Base-by-base conservation (phyloP, 768 basidiomycete genomes). In the Infundibulicybe gibba region DNA sequence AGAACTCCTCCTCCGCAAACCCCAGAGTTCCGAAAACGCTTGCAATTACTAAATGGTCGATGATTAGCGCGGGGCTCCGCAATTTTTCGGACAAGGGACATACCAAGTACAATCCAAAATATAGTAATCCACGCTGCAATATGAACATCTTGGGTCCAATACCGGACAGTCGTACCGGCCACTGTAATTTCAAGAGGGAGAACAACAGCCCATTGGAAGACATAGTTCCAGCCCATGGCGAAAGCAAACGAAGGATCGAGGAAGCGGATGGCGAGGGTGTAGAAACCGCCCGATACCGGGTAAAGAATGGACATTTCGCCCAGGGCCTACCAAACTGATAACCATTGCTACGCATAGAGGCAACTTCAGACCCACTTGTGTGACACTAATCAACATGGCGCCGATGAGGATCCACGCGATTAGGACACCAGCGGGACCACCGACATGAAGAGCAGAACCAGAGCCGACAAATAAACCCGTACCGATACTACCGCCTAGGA, bases 141-240 rank as follows among this genome's bases (percentile, higher is more conserved):
- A 6, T 70, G 68, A 13, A 69, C 58, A 40, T 66, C 56, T 42
- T 60, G 52, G 4, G 66, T 65, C 72, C 74, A 75, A n/a, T n/a
- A n/a, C n/a, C n/a, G n/a, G n/a, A n/a, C n/a, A n/a, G n/a, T n/a
- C n/a, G n/a, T n/a, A n/a, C n/a, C n/a, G n/a, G n/a, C n/a, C n/a
- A n/a, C n/a, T n/a, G n/a, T n/a, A n/a, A n/a, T n/a, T n/a, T n/a
- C n/a, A n/a, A n/a, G n/a, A n/a, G n/a, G n/a, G n/a, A n/a, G n/a
- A n/a, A n/a, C n/a, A n/a, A n/a, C n/a, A 52, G 68, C 71, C 74
- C 74, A 75, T 66, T 72, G 71, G 35, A 75, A 62, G 32, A 67
- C 63, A 49, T 75, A 75, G 43, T 75, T 75, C 74, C 74, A 75
- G 2, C 74, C 74, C 74, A 75, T 75, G 38, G 72, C n/a, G n/a